These are phyloP conservation scores for Chondrostereum purpureum DNA, from an alignment of 1,284 basidiomycete genomes.

Conservation along the genomic window DNA sequence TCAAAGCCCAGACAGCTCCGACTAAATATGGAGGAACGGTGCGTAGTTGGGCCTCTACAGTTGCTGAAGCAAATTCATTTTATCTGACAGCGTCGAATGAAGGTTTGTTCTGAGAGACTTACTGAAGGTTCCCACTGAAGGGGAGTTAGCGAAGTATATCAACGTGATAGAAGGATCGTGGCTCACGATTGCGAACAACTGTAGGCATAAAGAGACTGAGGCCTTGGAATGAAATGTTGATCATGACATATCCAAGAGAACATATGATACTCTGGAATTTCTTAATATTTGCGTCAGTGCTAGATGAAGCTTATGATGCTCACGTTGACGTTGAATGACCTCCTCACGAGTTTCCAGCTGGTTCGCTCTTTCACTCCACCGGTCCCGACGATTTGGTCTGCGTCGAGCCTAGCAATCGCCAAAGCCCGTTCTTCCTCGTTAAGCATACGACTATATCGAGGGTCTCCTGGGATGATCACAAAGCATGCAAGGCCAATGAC, in stretches of 20 bases:
- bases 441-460: conserved; percentile 27
- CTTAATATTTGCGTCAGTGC: neutral
- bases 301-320: conserved; percentile 7
- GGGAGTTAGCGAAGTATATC: neutral
- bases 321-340: conserved; percentile 33
- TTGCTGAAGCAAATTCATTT: conserved; percentile 23
- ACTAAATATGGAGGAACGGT: conserved; percentile 34
- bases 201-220: conserved; percentile 36
- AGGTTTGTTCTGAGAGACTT: too few species aligned
- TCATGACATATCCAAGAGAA: conserved; percentile 24
- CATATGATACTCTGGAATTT: conserved; percentile 25
- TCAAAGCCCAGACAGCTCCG: conserved; percentile 27
- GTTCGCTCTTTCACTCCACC: conserved; percentile 28
- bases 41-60: conserved; percentile 32
- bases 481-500: conserved; percentile 28
- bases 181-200: conserved; percentile 31
- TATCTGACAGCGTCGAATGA: neutral
- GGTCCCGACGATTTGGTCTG: conserved; percentile 27
- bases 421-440: conserved; percentile 28
- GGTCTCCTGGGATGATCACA: conserved; percentile 31
- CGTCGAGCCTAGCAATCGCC: conserved; percentile 31
- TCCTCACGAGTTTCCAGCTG: conserved; percentile 23
- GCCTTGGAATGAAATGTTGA: conserved; percentile 37
- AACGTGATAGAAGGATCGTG: neutral
- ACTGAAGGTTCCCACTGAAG: conserved; percentile 27